A percentile compares a stretch with the other conserved stretches of the same genome.
These are phyloP conservation scores for Gonium pectorale DNA, from an alignment of 139 green algal species.

Conservation along the genomic window DNA sequence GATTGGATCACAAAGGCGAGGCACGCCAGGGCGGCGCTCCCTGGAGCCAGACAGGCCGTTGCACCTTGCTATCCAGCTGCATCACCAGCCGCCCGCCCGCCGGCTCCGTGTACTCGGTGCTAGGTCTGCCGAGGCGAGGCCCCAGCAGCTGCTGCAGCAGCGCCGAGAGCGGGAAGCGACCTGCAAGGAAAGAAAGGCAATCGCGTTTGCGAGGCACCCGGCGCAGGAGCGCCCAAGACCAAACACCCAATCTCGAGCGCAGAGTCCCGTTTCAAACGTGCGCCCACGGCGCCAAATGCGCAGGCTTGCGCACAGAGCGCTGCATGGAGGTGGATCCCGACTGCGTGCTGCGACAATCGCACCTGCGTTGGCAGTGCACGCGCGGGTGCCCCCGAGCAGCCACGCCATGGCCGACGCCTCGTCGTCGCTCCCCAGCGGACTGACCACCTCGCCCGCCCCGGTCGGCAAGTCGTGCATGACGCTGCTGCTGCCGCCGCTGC, in stretches of 20 bases:
- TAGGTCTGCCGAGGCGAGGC: background rate
- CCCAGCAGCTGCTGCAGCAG: slow-evolving; percentile 17
- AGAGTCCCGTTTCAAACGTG: background rate
- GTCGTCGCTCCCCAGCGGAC: too few species aligned
- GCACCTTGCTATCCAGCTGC: slow-evolving; percentile 13
- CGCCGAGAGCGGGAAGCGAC: background rate
- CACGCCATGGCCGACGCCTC: too few species aligned
- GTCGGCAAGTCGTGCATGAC: too few species aligned
- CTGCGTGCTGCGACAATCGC: background rate
- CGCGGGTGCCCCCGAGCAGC: background rate
- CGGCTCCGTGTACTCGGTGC: background rate
- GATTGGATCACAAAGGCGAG: background rate
- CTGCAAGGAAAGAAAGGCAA: background rate
- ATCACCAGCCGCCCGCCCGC: background rate
- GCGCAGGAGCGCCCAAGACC: background rate
- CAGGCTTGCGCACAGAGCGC: background rate
- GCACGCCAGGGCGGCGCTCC: background rate
- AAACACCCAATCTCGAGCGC: background rate
- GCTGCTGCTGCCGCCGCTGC: background rate
- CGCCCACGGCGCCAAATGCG: background rate
- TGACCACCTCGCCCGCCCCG: too few species aligned
- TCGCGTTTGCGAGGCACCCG: background rate
- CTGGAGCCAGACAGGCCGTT: background rate
- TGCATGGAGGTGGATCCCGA: background rate
- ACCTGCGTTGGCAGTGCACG: background rate